Percentiles rank a stretch among this genome's conserved stretches.
Conservation (phyloP, 2,329 filamentous ascomycete genomes). For the Microsporum ferrugineum region DNA sequence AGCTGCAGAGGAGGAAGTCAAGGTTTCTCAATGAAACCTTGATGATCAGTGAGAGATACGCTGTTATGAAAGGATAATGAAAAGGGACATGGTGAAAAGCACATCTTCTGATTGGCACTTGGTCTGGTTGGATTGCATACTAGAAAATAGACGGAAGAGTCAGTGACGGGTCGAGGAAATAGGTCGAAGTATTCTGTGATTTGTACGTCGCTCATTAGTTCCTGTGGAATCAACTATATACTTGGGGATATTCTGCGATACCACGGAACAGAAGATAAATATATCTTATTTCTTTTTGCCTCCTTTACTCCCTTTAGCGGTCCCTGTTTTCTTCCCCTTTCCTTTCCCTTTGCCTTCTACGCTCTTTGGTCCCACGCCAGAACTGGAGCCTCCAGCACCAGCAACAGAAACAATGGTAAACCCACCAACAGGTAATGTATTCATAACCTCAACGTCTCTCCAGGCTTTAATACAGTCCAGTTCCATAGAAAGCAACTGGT, state of each 20-base stretch:
- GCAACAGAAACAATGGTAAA: constrained; percentile 31
- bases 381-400: constrained; percentile 28
- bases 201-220: neutral
- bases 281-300: constrained; percentile 15
- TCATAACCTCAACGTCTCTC: constrained; percentile 49
- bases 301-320: constrained; percentile 27
- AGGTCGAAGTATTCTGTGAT: neutral
- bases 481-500: constrained; percentile 64
- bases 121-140: neutral
- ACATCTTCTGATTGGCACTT: neutral
- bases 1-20: constrained; percentile 51
- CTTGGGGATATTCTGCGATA: neutral
- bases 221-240: neutral
- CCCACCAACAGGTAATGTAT: constrained; percentile 27
- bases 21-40: constrained; percentile 18
- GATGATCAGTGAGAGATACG: neutral
- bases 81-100: neutral
- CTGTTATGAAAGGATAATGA: neutral
- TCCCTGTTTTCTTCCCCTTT: constrained; percentile 19
- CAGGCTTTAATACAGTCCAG: constrained; percentile 70
- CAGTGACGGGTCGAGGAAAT: neutral
- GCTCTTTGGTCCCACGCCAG: constrained; percentile 15
- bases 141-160: neutral
- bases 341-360: constrained; percentile 14
- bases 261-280: neutral